These are phyloP conservation scores for Hymenoscyphus salicellus DNA, from an alignment of 2,329 filamentous ascomycete genomes.

Conservation along the genomic window DNA sequence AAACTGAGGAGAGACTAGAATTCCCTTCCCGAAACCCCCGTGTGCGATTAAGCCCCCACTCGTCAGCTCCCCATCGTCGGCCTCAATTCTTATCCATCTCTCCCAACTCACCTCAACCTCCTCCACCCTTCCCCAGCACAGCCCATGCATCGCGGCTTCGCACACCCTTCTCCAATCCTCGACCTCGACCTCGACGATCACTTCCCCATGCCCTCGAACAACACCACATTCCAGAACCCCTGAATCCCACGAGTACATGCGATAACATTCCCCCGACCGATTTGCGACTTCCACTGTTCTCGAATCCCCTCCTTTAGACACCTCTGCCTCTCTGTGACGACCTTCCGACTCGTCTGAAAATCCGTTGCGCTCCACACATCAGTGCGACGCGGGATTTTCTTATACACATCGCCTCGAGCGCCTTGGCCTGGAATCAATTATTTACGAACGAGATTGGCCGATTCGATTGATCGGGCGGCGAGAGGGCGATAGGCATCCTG, in stretches of 20 bases:
- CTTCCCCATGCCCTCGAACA: background rate
- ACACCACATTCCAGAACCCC: background rate
- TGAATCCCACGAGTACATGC: background rate
- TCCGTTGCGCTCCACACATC: constrained; percentile 27
- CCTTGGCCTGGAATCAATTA: background rate
- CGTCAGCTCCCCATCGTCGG: background rate
- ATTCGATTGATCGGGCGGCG: constrained; percentile 22
- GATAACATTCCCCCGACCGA: background rate
- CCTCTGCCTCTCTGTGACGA: constrained; percentile 6
- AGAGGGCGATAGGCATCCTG: constrained; percentile 23
- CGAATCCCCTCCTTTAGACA: background rate
- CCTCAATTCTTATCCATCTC: background rate
- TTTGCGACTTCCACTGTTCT: background rate
- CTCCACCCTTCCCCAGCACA: background rate
- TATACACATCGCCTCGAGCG: constrained; percentile 16
- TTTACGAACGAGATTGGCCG: constrained; percentile 3
- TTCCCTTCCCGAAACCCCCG: constrained; percentile 12
- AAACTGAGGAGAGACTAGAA: constrained; percentile 3
- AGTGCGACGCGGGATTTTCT: constrained; percentile 23
- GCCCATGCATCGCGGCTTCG: background rate
- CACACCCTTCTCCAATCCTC: background rate
- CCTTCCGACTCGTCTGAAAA: constrained; percentile 28
- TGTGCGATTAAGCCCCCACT: constrained; percentile 5
- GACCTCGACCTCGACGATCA: background rate
- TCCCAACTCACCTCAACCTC: background rate